A percentile compares a stretch with the other conserved stretches of the same genome.
phyloP scores from a whole-genome alignment of 2,329 filamentous ascomycete genomes.

The Monilinia vaccinii-corymbosi region DNA sequence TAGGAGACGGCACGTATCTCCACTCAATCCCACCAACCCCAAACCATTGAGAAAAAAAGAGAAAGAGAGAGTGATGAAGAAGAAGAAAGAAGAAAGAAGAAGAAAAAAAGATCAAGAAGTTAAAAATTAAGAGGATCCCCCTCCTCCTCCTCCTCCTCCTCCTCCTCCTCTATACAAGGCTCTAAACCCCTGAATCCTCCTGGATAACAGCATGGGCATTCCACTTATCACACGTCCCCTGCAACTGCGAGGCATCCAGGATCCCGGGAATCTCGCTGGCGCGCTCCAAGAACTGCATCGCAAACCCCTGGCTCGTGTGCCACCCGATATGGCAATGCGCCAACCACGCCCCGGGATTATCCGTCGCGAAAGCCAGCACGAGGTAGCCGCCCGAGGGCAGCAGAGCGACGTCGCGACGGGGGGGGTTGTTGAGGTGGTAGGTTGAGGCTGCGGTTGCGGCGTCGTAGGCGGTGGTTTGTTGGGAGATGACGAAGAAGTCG shows the following conservation, averaged over 20 bases:
- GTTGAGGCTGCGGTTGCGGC: slow-evolving; percentile 21
- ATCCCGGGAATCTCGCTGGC: slow-evolving; percentile 20
- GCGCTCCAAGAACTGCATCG: slow-evolving; percentile 38
- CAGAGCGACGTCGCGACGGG: slow-evolving; percentile 42
- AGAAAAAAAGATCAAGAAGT: background rate
- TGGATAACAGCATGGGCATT: background rate
- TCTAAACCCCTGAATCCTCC: slow-evolving; percentile 14
- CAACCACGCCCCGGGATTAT: slow-evolving; percentile 19
- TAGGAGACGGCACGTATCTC: no score
- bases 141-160: background rate
- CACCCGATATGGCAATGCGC: slow-evolving; percentile 32
- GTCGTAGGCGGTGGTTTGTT: slow-evolving; percentile 33
- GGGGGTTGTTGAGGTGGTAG: slow-evolving; percentile 34
- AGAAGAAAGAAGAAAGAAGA: background rate
- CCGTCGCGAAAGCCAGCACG: slow-evolving; percentile 16
- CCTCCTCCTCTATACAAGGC: no score
- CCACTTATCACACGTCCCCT: slow-evolving; percentile 12
- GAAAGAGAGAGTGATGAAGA: no score
- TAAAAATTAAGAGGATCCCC: background rate
- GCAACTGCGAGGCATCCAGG: background rate
- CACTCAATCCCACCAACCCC: no score
- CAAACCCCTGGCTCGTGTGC: slow-evolving; percentile 43
- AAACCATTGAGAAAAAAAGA: no score
- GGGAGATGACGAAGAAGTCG: slow-evolving; percentile 37
- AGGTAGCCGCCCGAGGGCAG: slow-evolving; percentile 25